These are phyloP conservation scores for Citrus sinensis DNA, from an alignment of 345 rosid genomes.

Conservation along the genomic window DNA sequence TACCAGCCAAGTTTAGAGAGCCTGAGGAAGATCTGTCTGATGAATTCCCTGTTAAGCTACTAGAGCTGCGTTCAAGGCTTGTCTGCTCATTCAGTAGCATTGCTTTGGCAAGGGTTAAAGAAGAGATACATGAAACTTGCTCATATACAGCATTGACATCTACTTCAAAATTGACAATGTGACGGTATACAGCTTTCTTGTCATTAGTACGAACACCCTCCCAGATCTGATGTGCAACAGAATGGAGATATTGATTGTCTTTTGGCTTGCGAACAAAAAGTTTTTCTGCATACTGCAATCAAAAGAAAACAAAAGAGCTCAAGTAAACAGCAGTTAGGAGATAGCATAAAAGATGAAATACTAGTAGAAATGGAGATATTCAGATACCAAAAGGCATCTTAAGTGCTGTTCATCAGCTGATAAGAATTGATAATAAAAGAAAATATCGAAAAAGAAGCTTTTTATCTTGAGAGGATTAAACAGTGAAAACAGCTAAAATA, in stretches of 20 bases:
- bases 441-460: background rate
- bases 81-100: slow-evolving; percentile 78
- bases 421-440: no score
- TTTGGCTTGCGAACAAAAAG: slow-evolving; percentile 72
- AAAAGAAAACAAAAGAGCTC: slow-evolving; percentile 13
- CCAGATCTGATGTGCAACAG: slow-evolving; percentile 72
- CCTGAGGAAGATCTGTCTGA: slow-evolving; percentile 64
- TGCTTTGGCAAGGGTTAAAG: slow-evolving; percentile 82
- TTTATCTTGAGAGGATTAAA: background rate
- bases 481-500: background rate
- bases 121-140: slow-evolving; percentile 55
- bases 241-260: slow-evolving; percentile 46
- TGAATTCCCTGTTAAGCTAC: slow-evolving; percentile 55
- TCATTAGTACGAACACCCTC: slow-evolving; percentile 88
- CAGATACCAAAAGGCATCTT: background rate
- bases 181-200: slow-evolving; percentile 84
- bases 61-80: slow-evolving; percentile 46
- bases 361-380: background rate
- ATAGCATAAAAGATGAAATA: background rate
- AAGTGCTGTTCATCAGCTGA: background rate
- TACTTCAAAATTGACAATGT: slow-evolving; percentile 68
- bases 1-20: slow-evolving; percentile 47
- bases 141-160: slow-evolving; percentile 68
- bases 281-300: slow-evolving; percentile 86
- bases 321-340: background rate